Percentiles rank a stretch among this genome's conserved stretches.
These are phyloP conservation scores for Meyerozyma smithsonii DNA, from an alignment of 1,139 yeast species.

Conservation along the genomic window DNA sequence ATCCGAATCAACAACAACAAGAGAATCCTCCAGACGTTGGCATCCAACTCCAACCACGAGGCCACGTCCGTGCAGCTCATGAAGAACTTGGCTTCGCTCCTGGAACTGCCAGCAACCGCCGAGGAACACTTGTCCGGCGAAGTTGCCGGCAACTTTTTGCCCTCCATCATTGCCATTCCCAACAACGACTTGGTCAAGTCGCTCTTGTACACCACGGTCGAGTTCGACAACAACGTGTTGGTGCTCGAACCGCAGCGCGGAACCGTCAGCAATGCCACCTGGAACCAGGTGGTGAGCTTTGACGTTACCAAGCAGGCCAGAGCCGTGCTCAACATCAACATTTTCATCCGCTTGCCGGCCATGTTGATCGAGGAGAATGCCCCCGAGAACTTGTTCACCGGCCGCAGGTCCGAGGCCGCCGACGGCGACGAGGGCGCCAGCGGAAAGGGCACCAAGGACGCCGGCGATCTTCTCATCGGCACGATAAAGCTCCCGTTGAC, in stretches of 20 bases:
- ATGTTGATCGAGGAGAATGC: conserved; percentile 42
- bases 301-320: conserved; percentile 67
- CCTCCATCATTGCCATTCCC: conserved; percentile 65
- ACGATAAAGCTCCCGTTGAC: conserved; percentile 41
- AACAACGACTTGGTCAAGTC: conserved; percentile 47
- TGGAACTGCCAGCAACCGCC: conserved; percentile 8
- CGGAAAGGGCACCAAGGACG: conserved; percentile 11
- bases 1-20: conserved; percentile 51
- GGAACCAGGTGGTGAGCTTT: conserved; percentile 87
- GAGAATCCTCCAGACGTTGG: conserved; percentile 48
- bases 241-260: conserved; percentile 80
- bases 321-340: conserved; percentile 55
- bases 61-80: conserved; percentile 33
- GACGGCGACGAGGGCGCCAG: conserved; percentile 12
- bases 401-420: conserved; percentile 5
- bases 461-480: conserved; percentile 42
- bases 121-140: conserved; percentile 26
- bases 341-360: conserved; percentile 73
- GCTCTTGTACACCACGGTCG: conserved; percentile 63
- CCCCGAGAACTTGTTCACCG: conserved; percentile 29
- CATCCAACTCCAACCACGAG: conserved; percentile 42
- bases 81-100: conserved; percentile 24
- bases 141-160: conserved; percentile 47
- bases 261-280: conserved; percentile 47
- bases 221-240: conserved; percentile 77